Evolutionary conservation across 2,329 filamentous ascomycete genomes (phyloP).

Genomic region (Aspergillus fijiensis): DNA sequence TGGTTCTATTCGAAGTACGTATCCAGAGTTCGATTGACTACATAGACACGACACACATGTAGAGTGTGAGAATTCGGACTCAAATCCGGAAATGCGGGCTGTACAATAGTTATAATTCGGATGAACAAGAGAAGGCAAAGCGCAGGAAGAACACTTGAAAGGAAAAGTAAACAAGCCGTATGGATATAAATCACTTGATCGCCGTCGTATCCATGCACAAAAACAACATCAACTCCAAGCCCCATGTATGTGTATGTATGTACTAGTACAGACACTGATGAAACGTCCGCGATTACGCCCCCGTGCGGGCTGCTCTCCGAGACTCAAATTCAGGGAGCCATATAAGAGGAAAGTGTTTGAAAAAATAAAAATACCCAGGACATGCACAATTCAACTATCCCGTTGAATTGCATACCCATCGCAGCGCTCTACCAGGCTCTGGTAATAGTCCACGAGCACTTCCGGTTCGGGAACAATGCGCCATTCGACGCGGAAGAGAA

Average conservation of each 20-base stretch:
- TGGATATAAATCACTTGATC: conserved; percentile 10
- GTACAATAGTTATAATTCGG: too few relatives aligned
- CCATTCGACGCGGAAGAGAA: conserved; percentile 90
- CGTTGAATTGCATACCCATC: conserved; percentile 58
- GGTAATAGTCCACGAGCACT: conserved; percentile 89
- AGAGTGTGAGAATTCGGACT: neutral
- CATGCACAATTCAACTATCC: conserved; percentile 9
- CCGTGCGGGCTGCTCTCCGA: neutral
- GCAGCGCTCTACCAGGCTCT: conserved; percentile 71
- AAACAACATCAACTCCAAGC: conserved; percentile 21
- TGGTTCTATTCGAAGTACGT: neutral
- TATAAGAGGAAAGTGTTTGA: neutral
- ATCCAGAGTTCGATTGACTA: neutral
- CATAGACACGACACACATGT: neutral
- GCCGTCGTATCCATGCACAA: conserved; percentile 12
- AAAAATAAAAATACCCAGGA: neutral
- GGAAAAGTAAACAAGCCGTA: conserved; percentile 4
- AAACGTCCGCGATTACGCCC: neutral
- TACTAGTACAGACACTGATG: conserved; percentile 13
- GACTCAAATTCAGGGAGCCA: neutral
- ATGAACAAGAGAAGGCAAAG: neutral
- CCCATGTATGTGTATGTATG: conserved; percentile 19
- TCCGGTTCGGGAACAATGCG: conserved; percentile 95
- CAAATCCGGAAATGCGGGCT: too few relatives aligned
- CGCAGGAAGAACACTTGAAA: neutral